Percentiles rank a stretch among this genome's conserved stretches.
phyloP scores from a whole-genome alignment of 2,329 filamentous ascomycete genomes.

The Diplodia sapinea region DNA sequence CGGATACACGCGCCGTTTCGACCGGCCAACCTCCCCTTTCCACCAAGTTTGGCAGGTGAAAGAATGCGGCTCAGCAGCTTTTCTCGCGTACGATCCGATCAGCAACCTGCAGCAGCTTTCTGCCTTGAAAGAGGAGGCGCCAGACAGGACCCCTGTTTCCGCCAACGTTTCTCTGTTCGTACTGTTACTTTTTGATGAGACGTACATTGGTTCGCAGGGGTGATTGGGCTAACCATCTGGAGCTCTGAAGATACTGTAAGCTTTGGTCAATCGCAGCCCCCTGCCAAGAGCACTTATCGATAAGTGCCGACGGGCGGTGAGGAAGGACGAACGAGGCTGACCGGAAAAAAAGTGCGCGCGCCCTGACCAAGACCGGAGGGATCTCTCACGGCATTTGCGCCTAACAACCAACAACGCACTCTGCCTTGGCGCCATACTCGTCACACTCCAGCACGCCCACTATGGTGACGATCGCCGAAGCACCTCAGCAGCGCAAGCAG shows the following conservation, averaged over 20 bases:
- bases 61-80: not conserved
- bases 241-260: not conserved
- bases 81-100: not conserved
- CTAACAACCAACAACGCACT: not conserved
- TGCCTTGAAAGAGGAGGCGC: not conserved
- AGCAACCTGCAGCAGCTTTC: not conserved
- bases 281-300: not conserved
- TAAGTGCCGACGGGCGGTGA: not conserved
- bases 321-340: constrained; percentile 8
- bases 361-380: not conserved
- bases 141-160: not conserved
- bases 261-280: not conserved
- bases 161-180: not conserved
- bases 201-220: not conserved
- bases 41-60: not conserved
- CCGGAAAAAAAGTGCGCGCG: constrained; percentile 8
- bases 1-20: not conserved
- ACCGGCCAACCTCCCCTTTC: not conserved
- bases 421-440: not conserved
- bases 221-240: not conserved
- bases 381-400: not conserved
- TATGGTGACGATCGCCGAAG: constrained; percentile 42
- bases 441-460: not conserved
- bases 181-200: not conserved
- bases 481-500: constrained; percentile 83